phyloP scores from a whole-genome alignment of 208 protist genomes.

The Trypanosoma avium region DNA sequence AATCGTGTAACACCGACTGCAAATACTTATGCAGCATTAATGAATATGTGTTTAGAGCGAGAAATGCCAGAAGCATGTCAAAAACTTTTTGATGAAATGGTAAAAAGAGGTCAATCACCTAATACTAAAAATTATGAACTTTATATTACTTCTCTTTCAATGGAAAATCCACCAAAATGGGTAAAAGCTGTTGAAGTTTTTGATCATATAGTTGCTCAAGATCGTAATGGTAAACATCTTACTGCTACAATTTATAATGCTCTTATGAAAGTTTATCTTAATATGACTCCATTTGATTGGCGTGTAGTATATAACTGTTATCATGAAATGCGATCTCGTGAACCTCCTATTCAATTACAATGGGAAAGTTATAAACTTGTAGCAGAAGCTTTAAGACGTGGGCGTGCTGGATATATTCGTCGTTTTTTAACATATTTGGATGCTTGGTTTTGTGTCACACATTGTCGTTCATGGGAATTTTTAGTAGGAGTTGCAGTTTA shows the following conservation, averaged over 20 bases:
- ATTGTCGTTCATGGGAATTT: conserved; percentile 57
- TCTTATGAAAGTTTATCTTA: conserved; percentile 84
- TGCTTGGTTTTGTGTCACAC: conserved; percentile 78
- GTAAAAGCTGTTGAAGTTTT: conserved; percentile 77
- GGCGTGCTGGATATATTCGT: conserved; percentile 59
- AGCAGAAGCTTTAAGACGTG: conserved; percentile 58
- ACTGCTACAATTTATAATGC: conserved; percentile 82
- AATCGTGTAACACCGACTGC: conserved; percentile 63
- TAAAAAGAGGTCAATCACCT: conserved; percentile 56
- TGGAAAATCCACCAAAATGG: conserved; percentile 79
- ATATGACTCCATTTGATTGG: conserved; percentile 90
- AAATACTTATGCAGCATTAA: conserved; percentile 69
- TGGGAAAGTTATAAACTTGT: conserved; percentile 86
- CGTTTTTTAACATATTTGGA: conserved; percentile 74
- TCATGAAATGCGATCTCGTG: conserved; percentile 64
- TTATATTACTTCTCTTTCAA: conserved; percentile 66
- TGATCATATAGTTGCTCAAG: conserved; percentile 69
- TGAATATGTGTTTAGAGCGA: conserved; percentile 77
- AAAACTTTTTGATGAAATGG: conserved; percentile 72
- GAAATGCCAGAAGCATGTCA: conserved; percentile 61
- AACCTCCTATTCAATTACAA: conserved; percentile 65
- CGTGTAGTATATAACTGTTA: conserved; percentile 91
- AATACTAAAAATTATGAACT: conserved; percentile 67
- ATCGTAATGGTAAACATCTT: conserved; percentile 35
- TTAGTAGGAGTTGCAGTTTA: conserved; percentile 48